phyloP scores from a whole-genome alignment of 108 stramenopile species.

The Chaetoceros tenuissimus region DNA sequence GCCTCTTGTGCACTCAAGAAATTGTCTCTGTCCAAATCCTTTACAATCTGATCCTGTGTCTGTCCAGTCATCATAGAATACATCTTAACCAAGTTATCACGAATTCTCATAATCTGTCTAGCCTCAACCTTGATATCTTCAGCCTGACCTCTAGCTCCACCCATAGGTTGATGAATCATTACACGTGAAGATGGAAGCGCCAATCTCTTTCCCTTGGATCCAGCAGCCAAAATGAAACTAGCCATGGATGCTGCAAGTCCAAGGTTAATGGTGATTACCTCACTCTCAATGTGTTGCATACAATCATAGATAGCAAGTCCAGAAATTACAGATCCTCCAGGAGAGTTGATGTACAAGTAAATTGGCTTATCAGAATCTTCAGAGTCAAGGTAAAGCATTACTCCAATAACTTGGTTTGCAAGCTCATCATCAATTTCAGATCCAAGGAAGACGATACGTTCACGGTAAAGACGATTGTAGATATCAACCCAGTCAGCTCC shows the following conservation, averaged over 20 bases:
- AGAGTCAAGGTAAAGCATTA: conserved; percentile 90
- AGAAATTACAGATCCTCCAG: conserved; percentile 95
- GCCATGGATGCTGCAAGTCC: conserved; percentile 97
- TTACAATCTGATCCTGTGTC: conserved; percentile 79
- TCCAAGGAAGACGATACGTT: conserved; percentile 97
- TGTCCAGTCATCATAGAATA: conserved; percentile 97
- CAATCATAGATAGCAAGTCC: conserved; percentile 96
- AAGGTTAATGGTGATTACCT: conserved; percentile 96
- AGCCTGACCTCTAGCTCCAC: conserved; percentile 97
- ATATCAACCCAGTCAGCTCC: conserved; percentile 91
- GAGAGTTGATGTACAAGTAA: conserved; percentile 98
- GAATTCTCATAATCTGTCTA: conserved; percentile 94
- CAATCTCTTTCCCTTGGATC: conserved; percentile 85
- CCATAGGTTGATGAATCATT: conserved; percentile 99
- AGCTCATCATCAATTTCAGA: conserved; percentile 98
- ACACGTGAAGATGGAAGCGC: conserved; percentile 93
- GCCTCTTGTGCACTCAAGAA: conserved; percentile 96
- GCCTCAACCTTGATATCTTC: conserved; percentile 98
- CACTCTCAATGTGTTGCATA: conserved; percentile 94
- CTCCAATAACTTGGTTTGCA: conserved; percentile 96
- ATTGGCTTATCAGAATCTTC: conserved; percentile 95
- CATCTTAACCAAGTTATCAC: conserved; percentile 96
- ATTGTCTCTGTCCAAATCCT: conserved; percentile 96
- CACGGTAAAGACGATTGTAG: conserved; percentile 97
- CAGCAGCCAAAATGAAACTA: conserved; percentile 94